Evolutionary conservation across 2,329 filamentous ascomycete genomes (phyloP).

Genomic region (Decorospora gaudefroyi): DNA sequence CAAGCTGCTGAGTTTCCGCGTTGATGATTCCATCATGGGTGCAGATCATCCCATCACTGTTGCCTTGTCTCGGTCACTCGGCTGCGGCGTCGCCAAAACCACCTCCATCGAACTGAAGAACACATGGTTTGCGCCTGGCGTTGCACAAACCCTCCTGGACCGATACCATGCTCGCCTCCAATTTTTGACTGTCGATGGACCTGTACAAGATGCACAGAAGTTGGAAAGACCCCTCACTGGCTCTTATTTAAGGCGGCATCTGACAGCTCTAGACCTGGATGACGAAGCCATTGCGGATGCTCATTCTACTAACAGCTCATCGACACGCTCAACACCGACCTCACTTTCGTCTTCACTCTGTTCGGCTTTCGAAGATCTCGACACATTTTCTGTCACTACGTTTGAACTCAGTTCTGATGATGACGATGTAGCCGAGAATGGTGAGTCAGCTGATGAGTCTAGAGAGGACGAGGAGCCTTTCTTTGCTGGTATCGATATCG

Average conservation of each 20-base stretch:
- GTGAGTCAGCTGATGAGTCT: neutral
- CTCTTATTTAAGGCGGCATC: conserved; percentile 9
- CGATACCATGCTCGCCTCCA: conserved; percentile 10
- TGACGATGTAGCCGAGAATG: neutral
- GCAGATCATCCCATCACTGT: conserved; percentile 20
- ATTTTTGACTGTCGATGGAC: conserved; percentile 1
- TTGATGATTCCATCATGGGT: conserved; percentile 25
- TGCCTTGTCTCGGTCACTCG: conserved; percentile 16
- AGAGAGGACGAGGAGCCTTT: conserved; percentile 10
- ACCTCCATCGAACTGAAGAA: conserved; percentile 13
- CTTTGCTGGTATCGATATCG: conserved; percentile 17
- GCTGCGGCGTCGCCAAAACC: conserved; percentile 9
- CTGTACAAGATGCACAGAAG: neutral
- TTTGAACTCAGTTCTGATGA: conserved; percentile 11
- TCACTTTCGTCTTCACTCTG: conserved; percentile 14
- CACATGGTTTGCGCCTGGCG: conserved; percentile 21
- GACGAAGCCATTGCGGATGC: conserved; percentile 9
- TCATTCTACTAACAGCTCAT: neutral
- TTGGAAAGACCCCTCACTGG: conserved; percentile 13
- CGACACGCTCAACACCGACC: neutral
- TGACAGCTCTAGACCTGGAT: conserved; percentile 11
- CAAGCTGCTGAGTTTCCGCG: conserved; percentile 16
- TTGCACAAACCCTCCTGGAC: conserved; percentile 11
- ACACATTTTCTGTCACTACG: conserved; percentile 18
- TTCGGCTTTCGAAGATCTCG: conserved; percentile 18